Percentiles rank a stretch among this genome's conserved stretches.
phyloP scores from a whole-genome alignment of 768 basidiomycete genomes.

The Pleurotus djamor region DNA sequence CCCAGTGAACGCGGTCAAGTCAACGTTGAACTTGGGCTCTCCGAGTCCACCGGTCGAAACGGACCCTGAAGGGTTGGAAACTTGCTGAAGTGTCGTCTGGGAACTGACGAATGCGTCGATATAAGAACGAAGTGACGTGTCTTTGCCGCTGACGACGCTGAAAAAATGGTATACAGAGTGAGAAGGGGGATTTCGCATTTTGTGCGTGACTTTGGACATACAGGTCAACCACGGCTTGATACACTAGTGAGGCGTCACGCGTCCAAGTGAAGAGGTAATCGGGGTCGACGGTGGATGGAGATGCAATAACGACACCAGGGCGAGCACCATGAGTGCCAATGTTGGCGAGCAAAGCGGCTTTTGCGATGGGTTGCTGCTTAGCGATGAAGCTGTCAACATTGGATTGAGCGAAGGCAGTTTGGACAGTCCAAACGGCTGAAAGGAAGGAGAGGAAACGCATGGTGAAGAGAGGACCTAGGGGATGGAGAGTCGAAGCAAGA shows the following conservation, averaged over 20 bases:
- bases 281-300: constrained; percentile 42
- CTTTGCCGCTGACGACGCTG: constrained; percentile 16
- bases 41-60: constrained; percentile 64
- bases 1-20: constrained; percentile 58
- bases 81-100: constrained; percentile 53
- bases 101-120: constrained; percentile 57
- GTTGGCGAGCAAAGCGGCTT: constrained; percentile 53
- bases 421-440: not conserved
- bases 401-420: not conserved
- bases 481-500: not conserved
- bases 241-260: constrained; percentile 67
- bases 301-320: constrained; percentile 47
- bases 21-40: constrained; percentile 71
- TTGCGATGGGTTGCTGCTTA: constrained; percentile 24
- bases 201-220: constrained; percentile 18
- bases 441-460: constrained; percentile 6
- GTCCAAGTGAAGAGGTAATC: constrained; percentile 68
- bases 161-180: constrained; percentile 23
- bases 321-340: constrained; percentile 53
- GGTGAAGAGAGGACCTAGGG: not conserved
- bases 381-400: constrained; percentile 17
- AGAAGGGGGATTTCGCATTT: not conserved
- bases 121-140: constrained; percentile 40
- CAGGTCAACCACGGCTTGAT: constrained; percentile 43
- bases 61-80: constrained; percentile 65